Conservation (phyloP, 768 basidiomycete genomes). For the Suillus clintonianus region DNA sequence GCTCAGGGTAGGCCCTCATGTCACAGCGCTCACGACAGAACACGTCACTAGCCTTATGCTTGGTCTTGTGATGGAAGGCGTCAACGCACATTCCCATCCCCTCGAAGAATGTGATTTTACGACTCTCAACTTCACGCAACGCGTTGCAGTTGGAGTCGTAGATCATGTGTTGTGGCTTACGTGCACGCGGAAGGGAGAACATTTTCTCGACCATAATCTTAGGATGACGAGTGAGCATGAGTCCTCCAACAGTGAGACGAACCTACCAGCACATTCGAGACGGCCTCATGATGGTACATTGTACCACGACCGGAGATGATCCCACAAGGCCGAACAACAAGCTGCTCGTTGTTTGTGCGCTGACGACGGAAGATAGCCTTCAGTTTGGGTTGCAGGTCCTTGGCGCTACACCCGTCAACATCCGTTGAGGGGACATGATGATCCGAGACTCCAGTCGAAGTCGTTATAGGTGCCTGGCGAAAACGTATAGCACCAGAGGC, state of each 20-base stretch:
- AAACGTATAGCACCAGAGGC: too few species aligned
- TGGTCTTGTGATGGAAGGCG: conserved; percentile 38
- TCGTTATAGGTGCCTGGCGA: too few species aligned
- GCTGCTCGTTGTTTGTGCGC: conserved; percentile 38
- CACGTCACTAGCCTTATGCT: conserved; percentile 4
- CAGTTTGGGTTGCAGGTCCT: not conserved
- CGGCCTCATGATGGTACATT: conserved; percentile 9
- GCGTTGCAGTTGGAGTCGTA: conserved; percentile 26
- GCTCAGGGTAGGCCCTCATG: too few species aligned
- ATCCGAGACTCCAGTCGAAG: too few species aligned
- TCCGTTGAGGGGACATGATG: too few species aligned
- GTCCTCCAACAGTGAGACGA: not conserved
- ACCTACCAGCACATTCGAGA: conserved; percentile 20
- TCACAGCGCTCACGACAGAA: conserved; percentile 28
- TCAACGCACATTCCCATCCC: conserved; percentile 33
- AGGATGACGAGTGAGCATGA: not conserved
- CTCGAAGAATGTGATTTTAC: conserved; percentile 8
- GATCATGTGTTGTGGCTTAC: conserved; percentile 8
- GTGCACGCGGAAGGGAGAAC: not conserved
- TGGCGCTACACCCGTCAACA: not conserved
- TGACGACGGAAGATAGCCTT: conserved; percentile 28
- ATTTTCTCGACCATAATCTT: not conserved
- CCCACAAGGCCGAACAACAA: conserved; percentile 35
- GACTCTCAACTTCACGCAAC: conserved; percentile 15
- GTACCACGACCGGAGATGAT: conserved; percentile 28